Base-by-base conservation (phyloP, 1,139 yeast species). In the Yamadazyma conglobata region DNA sequence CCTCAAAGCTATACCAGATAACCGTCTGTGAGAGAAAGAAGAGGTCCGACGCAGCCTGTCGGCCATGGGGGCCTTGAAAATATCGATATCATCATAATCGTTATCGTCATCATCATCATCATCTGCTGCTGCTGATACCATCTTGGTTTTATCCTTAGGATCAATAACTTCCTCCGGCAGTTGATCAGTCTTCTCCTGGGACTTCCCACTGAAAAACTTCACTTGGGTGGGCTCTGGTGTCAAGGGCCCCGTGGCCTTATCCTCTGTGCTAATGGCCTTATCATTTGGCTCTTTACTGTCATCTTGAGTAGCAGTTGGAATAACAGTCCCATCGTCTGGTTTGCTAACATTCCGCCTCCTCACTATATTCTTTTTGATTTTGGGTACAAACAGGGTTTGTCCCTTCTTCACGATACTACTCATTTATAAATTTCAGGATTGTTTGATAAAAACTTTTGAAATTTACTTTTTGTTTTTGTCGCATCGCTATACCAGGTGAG, bases 361-460 rank as follows among this genome's bases (percentile, higher is more conserved):
- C 15, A 40, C 30, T 6, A 48, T 37, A 23, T 54, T 54, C 44
- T 57, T 54, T 47, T 56, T 60, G 27, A 64, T 40, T 43, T 62
- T 63, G 26, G 73, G 73, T 25, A 59, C 52, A 46, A 68, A 68
- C 35, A 55, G 66, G 13, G 70, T 52, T 27, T 60, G 54, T 6
- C 42, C 42, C 48, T 67, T 65, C 52, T 62, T 68, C 18, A 70
- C 68, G 26, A 70, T 56, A 60, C 74, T 66, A 62, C 75, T 70
- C 77, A 70, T 70, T n/a, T 40, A 27, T 20, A 16, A 9, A n/a
- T 10, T 28, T 21, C 10, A n/a, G n/a, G n/a, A n/a, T n/a, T n/a
- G n/a, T n/a, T 15, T 15, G 30, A 21, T 19, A n/a, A 17, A 17
- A 17, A 17, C 19, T 17, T 6, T 17, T 17, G 8, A 7, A 5